A percentile compares a stretch with the other conserved stretches of the same genome.
These are phyloP conservation scores for Penicillium corylophilum DNA, from an alignment of 2,329 filamentous ascomycete species.

Conservation along the genomic window DNA sequence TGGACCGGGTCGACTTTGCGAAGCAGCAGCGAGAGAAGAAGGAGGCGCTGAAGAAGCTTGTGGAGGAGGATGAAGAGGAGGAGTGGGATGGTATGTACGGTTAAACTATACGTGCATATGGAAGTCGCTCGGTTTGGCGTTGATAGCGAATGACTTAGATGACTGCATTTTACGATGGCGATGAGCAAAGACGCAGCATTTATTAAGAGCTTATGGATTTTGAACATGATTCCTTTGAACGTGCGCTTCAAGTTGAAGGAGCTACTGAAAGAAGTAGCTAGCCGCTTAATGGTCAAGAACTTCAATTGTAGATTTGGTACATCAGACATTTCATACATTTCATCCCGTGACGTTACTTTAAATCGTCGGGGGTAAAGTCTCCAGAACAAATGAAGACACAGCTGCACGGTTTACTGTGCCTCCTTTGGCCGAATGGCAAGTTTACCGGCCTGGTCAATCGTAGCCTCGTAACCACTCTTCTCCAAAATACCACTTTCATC, in stretches of 20 bases:
- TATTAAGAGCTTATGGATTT: neutral
- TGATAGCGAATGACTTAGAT: neutral
- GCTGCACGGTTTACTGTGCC: neutral
- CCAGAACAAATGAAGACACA: neutral
- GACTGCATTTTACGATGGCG: conserved; percentile 1
- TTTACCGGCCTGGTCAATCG: conserved; percentile 45
- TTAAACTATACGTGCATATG: conserved; percentile 10
- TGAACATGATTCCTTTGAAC: neutral
- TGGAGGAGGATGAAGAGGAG: conserved; percentile 44
- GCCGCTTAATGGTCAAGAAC: neutral
- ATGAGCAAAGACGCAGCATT: neutral
- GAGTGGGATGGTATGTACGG: conserved; percentile 53
- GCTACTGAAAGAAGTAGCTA: neutral
- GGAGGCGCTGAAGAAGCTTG: conserved; percentile 48
- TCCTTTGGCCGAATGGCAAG: conserved; percentile 41
- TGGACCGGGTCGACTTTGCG: conserved; percentile 59
- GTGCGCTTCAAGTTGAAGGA: neutral
- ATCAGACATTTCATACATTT: neutral
- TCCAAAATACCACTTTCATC: conserved; percentile 43
- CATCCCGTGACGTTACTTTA: neutral
- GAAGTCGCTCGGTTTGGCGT: neutral
- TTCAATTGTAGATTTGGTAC: neutral
- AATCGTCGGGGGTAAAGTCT: neutral
- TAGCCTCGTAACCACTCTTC: conserved; percentile 43
- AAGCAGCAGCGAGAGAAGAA: conserved; percentile 54